A percentile compares a stretch with the other conserved stretches of the same genome.
These are phyloP conservation scores for Diutina mesorugosa DNA, from an alignment of 1,139 yeast species.

Conservation along the genomic window DNA sequence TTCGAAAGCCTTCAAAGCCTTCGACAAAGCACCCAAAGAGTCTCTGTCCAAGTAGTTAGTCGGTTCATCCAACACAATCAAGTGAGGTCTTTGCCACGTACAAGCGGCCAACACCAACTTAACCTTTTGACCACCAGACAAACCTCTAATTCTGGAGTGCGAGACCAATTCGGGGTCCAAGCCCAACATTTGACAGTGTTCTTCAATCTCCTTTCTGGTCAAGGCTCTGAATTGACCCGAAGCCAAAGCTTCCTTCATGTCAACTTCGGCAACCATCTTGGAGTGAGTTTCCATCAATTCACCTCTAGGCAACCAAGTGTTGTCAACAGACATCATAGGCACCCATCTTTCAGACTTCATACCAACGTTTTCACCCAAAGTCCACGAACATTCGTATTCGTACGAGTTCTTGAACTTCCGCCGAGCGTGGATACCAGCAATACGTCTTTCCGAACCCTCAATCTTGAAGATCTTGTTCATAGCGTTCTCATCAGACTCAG, in stretches of 20 bases:
- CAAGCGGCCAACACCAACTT: conserved; percentile 99
- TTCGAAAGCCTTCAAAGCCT: conserved; percentile 95
- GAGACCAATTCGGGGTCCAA: conserved; percentile 98
- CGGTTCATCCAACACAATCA: conserved; percentile 98
- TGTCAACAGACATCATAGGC: conserved; percentile 98
- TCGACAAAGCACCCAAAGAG: conserved; percentile 97
- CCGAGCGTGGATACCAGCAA: conserved; percentile 90
- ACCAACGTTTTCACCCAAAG: conserved; percentile 95
- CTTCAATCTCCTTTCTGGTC: conserved; percentile 99
- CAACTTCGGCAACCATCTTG: conserved; percentile 99
- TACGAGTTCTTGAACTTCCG: conserved; percentile 99
- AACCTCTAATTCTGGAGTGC: conserved; percentile 99
- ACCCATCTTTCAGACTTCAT: conserved; percentile 99
- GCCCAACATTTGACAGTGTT: conserved; percentile 97
- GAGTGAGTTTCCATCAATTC: conserved; percentile 97
- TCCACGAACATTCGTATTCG: conserved; percentile 97
- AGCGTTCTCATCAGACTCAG: conserved; percentile 92
- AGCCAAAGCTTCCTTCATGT: conserved; percentile 99
- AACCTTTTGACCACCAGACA: conserved; percentile 99
- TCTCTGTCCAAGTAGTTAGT: conserved; percentile 99
- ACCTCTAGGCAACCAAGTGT: conserved; percentile 99
- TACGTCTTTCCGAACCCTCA: conserved; percentile 97
- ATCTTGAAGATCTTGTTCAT: conserved; percentile 99
- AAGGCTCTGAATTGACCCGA: conserved; percentile 99
- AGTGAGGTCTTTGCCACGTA: conserved; percentile 99